These are phyloP conservation scores for Fusarium temperatum DNA, from an alignment of 2,329 filamentous ascomycete species.

Conservation along the genomic window DNA sequence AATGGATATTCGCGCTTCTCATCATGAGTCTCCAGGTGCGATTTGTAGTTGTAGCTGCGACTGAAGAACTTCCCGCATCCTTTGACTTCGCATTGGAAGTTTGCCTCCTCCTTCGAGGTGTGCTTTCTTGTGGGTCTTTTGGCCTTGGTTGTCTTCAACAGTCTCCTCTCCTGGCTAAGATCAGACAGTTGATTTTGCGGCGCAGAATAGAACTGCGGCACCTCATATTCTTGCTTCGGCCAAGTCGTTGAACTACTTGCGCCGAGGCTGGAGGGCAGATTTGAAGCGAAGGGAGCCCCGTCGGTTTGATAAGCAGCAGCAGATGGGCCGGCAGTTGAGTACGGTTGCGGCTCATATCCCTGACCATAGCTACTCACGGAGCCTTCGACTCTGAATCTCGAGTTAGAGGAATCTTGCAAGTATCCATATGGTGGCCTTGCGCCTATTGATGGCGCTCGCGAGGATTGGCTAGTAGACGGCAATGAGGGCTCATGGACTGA, in stretches of 20 bases:
- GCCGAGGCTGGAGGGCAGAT: constrained; percentile 27
- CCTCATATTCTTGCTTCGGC: constrained; percentile 40
- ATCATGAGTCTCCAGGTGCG: constrained; percentile 86
- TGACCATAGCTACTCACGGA: constrained; percentile 30
- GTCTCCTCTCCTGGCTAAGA: constrained; percentile 33
- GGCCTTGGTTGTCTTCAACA: constrained; percentile 38
- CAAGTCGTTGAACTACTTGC: constrained; percentile 25
- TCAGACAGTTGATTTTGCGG: constrained; percentile 35
- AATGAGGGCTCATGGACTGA: constrained; percentile 31
- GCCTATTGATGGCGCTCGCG: constrained; percentile 25
- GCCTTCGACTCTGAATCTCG: constrained; percentile 33
- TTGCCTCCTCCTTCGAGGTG: constrained; percentile 75
- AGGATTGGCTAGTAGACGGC: constrained; percentile 29
- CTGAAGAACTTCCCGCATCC: constrained; percentile 83
- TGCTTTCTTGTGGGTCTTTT: constrained; percentile 58
- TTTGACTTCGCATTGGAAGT: constrained; percentile 72
- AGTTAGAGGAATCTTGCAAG: constrained; percentile 31
- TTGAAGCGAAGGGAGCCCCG: constrained; percentile 30
- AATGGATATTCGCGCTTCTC: constrained; percentile 76
- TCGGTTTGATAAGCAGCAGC: constrained; percentile 34
- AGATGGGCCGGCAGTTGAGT: constrained; percentile 29
- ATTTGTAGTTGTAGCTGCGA: constrained; percentile 85
- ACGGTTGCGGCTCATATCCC: constrained; percentile 34
- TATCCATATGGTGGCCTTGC: constrained; percentile 37
- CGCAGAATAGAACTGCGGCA: constrained; percentile 35